Conservation (phyloP, 306 rosid genomes). For the Cucumis hystrix region DNA sequence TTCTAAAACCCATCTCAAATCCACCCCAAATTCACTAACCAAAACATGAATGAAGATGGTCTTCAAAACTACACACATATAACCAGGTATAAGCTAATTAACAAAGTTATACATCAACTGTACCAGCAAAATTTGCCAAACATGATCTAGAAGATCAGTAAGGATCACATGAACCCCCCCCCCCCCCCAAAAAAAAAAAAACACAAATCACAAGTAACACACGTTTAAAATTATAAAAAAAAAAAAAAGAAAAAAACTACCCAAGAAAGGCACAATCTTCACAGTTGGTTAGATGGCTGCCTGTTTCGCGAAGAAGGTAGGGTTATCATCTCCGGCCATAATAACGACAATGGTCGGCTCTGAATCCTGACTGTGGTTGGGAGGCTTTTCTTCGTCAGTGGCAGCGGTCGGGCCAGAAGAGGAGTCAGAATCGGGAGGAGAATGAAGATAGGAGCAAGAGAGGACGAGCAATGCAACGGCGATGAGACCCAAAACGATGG, state of each 20-base stretch:
- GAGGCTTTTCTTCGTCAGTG: constrained; percentile 10
- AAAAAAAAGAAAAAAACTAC: neutral
- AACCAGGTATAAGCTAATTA: neutral
- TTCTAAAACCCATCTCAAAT: too few relatives aligned
- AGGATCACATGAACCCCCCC: neutral
- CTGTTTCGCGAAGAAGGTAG: constrained; percentile 65
- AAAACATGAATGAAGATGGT: too few relatives aligned
- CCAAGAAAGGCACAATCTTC: neutral
- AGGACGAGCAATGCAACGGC: constrained; percentile 34
- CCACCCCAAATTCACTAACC: too few relatives aligned
- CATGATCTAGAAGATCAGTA: neutral
- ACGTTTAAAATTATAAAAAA: neutral
- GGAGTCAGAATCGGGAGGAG: neutral
- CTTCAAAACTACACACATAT: too few relatives aligned
- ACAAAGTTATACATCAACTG: neutral
- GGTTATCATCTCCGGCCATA: constrained; percentile 67
- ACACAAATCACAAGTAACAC: neutral
- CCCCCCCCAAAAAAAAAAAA: neutral
- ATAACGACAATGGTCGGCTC: constrained; percentile 52
- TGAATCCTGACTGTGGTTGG: neutral
- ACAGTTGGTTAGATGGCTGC: neutral
- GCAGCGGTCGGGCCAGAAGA: neutral
- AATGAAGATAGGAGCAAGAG: constrained; percentile 30
- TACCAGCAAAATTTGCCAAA: neutral
- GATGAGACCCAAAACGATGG: constrained; percentile 34